phyloP scores from a whole-genome alignment of 2,329 filamentous ascomycete genomes.

The Claviceps lovelessii region DNA sequence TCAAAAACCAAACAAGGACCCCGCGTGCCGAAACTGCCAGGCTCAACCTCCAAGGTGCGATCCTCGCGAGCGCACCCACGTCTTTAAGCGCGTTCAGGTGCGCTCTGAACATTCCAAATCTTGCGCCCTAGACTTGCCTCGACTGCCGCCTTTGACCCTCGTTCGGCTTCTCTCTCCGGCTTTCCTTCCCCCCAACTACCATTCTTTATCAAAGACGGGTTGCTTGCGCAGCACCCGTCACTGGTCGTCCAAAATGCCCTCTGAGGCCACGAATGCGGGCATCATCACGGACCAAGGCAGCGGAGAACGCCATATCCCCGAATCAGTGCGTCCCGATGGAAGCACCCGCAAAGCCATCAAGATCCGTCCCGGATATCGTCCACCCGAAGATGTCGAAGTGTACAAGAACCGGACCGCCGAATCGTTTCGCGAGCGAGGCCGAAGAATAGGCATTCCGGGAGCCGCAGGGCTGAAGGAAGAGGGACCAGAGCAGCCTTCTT shows the following conservation, averaged over 20 bases:
- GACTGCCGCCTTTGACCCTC: not conserved
- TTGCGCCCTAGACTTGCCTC: not conserved
- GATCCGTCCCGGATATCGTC: constrained; percentile 82
- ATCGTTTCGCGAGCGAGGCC: constrained; percentile 62
- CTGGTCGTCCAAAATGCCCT: constrained; percentile 26
- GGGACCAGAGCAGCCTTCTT: constrained; percentile 30
- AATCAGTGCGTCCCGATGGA: constrained; percentile 75
- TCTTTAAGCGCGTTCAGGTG: not conserved
- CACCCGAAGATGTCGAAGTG: constrained; percentile 86
- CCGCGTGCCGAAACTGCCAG: not conserved
- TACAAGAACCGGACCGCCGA: constrained; percentile 90
- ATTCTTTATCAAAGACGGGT: not conserved
- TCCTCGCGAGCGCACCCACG: not conserved
- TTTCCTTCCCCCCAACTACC: no score
- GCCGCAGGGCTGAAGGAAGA: constrained; percentile 45
- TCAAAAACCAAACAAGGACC: not conserved
- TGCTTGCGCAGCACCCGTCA: not conserved
- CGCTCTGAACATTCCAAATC: not conserved
- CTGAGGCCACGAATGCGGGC: constrained; percentile 46
- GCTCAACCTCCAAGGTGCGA: not conserved
- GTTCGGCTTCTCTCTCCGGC: not conserved
- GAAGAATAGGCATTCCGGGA: constrained; percentile 53
- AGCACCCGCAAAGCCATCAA: constrained; percentile 88
- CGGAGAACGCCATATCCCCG: constrained; percentile 78
- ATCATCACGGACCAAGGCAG: constrained; percentile 62